These are phyloP conservation scores for Saccharomycopsis crataegensis DNA, from an alignment of 1,139 yeast genomes.

Conservation along the genomic window DNA sequence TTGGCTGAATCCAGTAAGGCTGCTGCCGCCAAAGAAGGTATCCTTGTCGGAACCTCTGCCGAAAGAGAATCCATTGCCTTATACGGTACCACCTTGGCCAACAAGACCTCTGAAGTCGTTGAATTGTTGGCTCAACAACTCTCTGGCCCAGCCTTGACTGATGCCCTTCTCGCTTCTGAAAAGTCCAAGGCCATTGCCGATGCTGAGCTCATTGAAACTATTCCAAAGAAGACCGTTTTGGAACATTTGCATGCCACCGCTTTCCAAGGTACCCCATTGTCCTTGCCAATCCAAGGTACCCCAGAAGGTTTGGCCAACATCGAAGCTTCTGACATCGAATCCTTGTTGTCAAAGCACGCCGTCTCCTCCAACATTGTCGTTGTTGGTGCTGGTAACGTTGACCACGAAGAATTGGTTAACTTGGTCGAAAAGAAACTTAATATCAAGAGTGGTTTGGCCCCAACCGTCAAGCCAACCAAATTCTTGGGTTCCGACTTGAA, in stretches of 20 bases:
- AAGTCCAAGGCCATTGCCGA: conserved; percentile 32
- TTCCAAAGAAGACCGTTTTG: conserved; percentile 38
- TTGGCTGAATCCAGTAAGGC: conserved; percentile 41
- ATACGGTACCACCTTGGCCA: conserved; percentile 17
- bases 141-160: conserved; percentile 28
- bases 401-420: conserved; percentile 61
- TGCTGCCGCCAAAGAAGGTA: conserved; percentile 36
- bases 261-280: conserved; percentile 76
- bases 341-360: conserved; percentile 50
- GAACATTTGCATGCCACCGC: conserved; percentile 77
- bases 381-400: conserved; percentile 66
- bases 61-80: conserved; percentile 28
- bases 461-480: conserved; percentile 44
- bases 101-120: conserved; percentile 4
- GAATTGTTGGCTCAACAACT: conserved; percentile 22
- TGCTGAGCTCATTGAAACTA: conserved; percentile 34
- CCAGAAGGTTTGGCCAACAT: conserved; percentile 51
- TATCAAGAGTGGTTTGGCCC: conserved; percentile 48
- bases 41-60: conserved; percentile 32
- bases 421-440: conserved; percentile 46
- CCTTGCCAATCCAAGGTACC: conserved; percentile 70
- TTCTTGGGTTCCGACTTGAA: conserved; percentile 82
- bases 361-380: conserved; percentile 59
- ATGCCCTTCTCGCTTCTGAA: conserved; percentile 31
- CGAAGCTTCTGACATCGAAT: conserved; percentile 48